Evolutionary conservation across 257 asterid genomes (phyloP).

Genomic region (Avicennia marina): DNA sequence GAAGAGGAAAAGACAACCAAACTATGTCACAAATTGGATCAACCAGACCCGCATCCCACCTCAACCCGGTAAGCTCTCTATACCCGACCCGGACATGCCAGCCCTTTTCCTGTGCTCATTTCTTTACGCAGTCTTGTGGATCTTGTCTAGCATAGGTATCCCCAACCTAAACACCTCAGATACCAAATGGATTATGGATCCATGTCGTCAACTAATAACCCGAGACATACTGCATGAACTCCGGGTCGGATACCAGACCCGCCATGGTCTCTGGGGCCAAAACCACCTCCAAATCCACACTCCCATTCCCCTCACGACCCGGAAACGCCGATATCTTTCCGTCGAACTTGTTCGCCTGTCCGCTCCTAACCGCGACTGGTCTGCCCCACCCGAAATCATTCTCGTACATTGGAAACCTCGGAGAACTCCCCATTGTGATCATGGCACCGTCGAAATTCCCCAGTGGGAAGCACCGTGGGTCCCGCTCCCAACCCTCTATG

Average conservation of each 20-base stretch:
- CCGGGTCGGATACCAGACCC: slow-evolving; percentile 30
- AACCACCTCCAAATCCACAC: slow-evolving; percentile 48
- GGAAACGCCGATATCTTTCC: slow-evolving; percentile 56
- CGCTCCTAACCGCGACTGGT: slow-evolving; percentile 24
- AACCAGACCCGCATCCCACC: neutral
- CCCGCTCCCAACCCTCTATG: slow-evolving; percentile 38
- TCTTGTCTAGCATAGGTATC: neutral
- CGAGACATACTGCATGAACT: slow-evolving; percentile 46
- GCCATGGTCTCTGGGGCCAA: slow-evolving; percentile 43
- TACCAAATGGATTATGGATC: too few species aligned
- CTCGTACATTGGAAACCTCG: slow-evolving; percentile 29
- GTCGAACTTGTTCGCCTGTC: slow-evolving; percentile 31
- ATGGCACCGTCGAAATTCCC: slow-evolving; percentile 57
- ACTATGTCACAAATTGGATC: slow-evolving; percentile 18
- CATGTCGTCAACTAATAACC: slow-evolving; percentile 1
- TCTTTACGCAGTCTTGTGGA: too few species aligned
- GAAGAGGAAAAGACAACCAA: too few species aligned
- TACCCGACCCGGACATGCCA: too few species aligned
- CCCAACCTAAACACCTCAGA: too few species aligned
- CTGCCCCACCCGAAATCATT: slow-evolving; percentile 35
- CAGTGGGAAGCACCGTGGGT: slow-evolving; percentile 50
- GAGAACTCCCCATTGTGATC: slow-evolving; percentile 24
- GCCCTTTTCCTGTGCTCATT: too few species aligned
- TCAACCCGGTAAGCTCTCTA: too few species aligned
- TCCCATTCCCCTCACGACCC: slow-evolving; percentile 37